phyloP scores from a whole-genome alignment of 345 rosid species.

The Hypericum androsaemum region DNA sequence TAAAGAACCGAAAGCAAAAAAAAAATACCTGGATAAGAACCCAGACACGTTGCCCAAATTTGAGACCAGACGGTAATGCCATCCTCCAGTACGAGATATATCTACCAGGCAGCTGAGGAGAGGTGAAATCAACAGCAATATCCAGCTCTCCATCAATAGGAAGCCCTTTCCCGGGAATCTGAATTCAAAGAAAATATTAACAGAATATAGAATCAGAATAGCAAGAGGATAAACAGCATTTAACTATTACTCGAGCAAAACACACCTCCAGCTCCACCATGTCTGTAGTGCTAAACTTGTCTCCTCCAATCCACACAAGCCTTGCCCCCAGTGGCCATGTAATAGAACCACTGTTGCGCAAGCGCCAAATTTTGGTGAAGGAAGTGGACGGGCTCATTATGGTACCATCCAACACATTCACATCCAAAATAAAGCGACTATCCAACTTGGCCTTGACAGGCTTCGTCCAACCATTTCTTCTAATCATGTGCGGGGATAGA shows the following conservation, averaged over 20 bases:
- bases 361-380: slow-evolving; percentile 87
- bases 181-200: slow-evolving; percentile 4
- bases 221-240: not conserved
- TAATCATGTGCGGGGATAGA: slow-evolving; percentile 1
- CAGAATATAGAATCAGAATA: not conserved
- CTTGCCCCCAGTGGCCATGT: slow-evolving; percentile 58
- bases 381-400: slow-evolving; percentile 57
- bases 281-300: slow-evolving; percentile 32
- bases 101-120: slow-evolving; percentile 70
- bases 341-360: slow-evolving; percentile 66
- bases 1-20: not conserved
- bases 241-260: not conserved
- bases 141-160: slow-evolving; percentile 61
- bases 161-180: slow-evolving; percentile 63
- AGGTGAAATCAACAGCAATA: slow-evolving; percentile 59
- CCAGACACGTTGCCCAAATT: slow-evolving; percentile 95
- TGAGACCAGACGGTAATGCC: slow-evolving; percentile 52
- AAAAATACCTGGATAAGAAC: slow-evolving; percentile 60
- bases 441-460: slow-evolving; percentile 42
- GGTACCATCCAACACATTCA: slow-evolving; percentile 79
- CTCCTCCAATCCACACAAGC: slow-evolving; percentile 78
- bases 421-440: slow-evolving; percentile 74
- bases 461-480: slow-evolving; percentile 27
- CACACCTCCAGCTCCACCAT: slow-evolving; percentile 53
- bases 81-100: slow-evolving; percentile 89